Base-by-base conservation (phyloP, 2,329 filamentous ascomycete species). In the Chaetomium globosum region DNA sequence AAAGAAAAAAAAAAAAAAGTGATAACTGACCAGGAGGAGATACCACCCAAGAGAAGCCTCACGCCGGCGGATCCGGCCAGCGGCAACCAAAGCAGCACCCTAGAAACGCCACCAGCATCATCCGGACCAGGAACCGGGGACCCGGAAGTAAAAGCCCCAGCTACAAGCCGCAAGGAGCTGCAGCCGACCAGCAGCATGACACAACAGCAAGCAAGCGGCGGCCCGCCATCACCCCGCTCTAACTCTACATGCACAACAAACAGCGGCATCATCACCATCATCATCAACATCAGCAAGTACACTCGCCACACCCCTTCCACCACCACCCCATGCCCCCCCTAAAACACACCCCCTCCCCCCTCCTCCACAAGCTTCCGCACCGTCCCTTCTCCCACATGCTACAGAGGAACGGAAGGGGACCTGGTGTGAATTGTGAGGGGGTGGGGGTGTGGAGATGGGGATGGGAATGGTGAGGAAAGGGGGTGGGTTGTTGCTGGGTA, bases 391-490 rank as follows among this genome's bases (percentile, higher is more conserved):
- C n/a, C n/a, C n/a, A n/a, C n/a, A n/a, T n/a, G n/a, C n/a, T n/a
- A n/a, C n/a, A n/a, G n/a, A n/a, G n/a, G n/a, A 26, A 68, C 69
- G 1, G 63, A 67, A 21, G 65, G 63, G 33, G 64, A 71, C 13
- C 67, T 73, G 6, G 69, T 71, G n/a, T 75, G 72, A 73, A 73
- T 74, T 59, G 70, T 71, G 13, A 49, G n/a, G 7, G n/a, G 16
- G 3, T 13, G 48, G 19, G 21, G 48, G n/a, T 6, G n/a, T 19
- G 48, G 12, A 13, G n/a, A 26, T 10, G 49, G 2, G 49, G 49
- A 6, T 26, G n/a, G 21, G 23, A 23, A 26, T 12, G 48, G 6
- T 8, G 49, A 13, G 21, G 48, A 19, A 26, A 26, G 48, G n/a
- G n/a, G 49, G 21, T 26, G 49, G 28, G 48, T 23, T n/a, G 60